Evolutionary conservation across 148 eudicot species (phyloP), one percentile per base, ranked within the genome.

Genomic region (Dianthus caryophyllus): DNA sequence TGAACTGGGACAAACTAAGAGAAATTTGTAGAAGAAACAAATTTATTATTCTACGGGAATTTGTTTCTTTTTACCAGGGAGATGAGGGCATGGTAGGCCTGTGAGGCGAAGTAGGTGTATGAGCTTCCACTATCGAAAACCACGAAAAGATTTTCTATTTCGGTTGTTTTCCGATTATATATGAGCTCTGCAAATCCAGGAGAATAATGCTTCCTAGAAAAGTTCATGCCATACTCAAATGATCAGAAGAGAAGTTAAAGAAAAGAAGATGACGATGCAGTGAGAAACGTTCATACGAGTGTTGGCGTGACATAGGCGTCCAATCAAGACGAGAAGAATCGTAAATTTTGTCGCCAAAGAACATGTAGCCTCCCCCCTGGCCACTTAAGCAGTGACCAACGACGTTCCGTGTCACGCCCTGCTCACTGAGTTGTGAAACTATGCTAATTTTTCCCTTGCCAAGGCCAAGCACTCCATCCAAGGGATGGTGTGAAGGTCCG

Each of bases 391-490:
- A 94, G 64, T 94, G 99, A 31, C 99, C 99, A 6, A 90, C 78
- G 41, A 90, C 88, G 73, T 90, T 86, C 27, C 78, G 79, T 26
- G 80, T 84, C 17, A 81, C 57, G 57, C 99, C 96, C 69, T 94
- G 92, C 29, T 75, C 75, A 59, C 79, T 69, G 61, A 94, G 87
- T 50, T 94, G 98, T 16, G 96, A 81, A 36, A 90, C 85, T 26
- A 94, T 83, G 80, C 96, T 78, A 26, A 83, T 61, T 78, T 86
- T 86, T 11, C 93, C 97, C 74, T 69, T 94, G 64, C 99, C 99
- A 60, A 94, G 97, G 53, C 99, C 99, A 50, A 94, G 92, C 13
- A 94, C 87, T 61, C 97, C 99, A 64, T 94, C 99, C 38, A 94
- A 69, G 16, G 87, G 84, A 67, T 85, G 97, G 65, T 82, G 73